Conservation (phyloP, 2,329 filamentous ascomycete species). For the Fulvia fulva region DNA sequence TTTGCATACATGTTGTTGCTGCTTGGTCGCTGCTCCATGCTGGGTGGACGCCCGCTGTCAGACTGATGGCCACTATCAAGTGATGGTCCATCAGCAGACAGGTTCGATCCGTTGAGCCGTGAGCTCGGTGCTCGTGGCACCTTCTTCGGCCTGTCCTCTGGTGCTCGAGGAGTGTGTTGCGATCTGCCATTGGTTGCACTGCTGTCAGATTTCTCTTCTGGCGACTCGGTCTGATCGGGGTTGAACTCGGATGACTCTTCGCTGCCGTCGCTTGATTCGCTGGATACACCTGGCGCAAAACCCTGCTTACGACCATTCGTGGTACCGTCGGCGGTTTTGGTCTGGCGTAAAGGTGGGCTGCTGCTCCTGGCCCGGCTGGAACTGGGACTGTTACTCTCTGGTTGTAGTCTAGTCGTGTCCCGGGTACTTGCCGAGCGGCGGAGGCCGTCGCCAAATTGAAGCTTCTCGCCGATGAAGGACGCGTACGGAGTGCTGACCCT, state of each 20-base stretch:
- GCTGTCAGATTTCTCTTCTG: constrained; percentile 9
- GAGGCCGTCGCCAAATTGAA: constrained; percentile 49
- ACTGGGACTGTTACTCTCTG: constrained; percentile 26
- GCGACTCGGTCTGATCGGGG: constrained; percentile 8
- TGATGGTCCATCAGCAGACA: constrained; percentile 1
- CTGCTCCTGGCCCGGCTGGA: constrained; percentile 18
- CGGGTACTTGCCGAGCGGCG: constrained; percentile 53
- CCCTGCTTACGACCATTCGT: constrained; percentile 8
- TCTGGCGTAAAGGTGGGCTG: constrained; percentile 3
- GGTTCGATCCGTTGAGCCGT: constrained; percentile 24
- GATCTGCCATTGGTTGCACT: constrained; percentile 7
- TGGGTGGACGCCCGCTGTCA: constrained; percentile 19
- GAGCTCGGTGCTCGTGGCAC: constrained; percentile 31
- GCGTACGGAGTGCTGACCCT: constrained; percentile 54
- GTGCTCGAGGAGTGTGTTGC: constrained; percentile 2
- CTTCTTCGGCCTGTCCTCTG: constrained; percentile 28
- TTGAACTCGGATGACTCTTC: constrained; percentile 20
- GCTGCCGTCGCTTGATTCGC: constrained; percentile 17
- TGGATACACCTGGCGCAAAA: constrained; percentile 9
- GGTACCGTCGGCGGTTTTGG: neutral
- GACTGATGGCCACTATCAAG: constrained; percentile 11
- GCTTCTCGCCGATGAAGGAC: constrained; percentile 53
- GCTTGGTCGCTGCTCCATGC: constrained; percentile 29
- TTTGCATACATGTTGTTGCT: constrained; percentile 33
- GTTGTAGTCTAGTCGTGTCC: constrained; percentile 34